Evolutionary conservation across 1,139 yeast species (phyloP), one percentile per base, ranked within the genome.

Genomic region (Arxiozyma slooffiae): DNA sequence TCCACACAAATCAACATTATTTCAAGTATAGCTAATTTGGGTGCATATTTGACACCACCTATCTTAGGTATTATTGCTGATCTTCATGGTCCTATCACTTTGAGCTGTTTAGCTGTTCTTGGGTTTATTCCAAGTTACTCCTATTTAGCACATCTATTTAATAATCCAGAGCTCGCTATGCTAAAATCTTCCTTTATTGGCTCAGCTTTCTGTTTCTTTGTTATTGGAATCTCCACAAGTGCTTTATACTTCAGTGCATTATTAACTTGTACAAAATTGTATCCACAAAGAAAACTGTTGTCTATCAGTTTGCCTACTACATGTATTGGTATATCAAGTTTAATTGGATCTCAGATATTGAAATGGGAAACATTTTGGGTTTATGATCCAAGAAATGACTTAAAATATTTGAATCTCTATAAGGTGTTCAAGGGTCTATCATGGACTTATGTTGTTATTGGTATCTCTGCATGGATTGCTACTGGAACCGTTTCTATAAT

Each of bases 281-380:
- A 80, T 60, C 95, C 96, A 0, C 71, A 79, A 38, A 75, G 74
- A 46, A 85, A 86, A 54, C 85, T 95, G 2, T 69, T 90, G 54
- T 85, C 96, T 41, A 88, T 92, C 45, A 84, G 95, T 46, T 76
- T 86, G 39, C 97, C 97, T 0, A 90, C 92, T 4, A 80, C 95
- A 0, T 83, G 85, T 55, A 90, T 85, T 67, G 98, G 97, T 1
- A 64, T 88, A 34, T 83, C 95, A 9, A 80, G 95, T 41, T 66
- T 60, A 54, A 64, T 59, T 51, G 74, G 67, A 46, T 79, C 83
- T 9, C 85, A 79, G 60, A 56, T 80, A 7, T 65, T 82, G 62
- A 57, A 58, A 23, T 48, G 55, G 2, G 58, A 75, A 76, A 50
- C 36, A 30, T 30, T 30, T 30, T 30, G 36, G 36, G n/a, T 11